These are phyloP conservation scores for Colletotrichum karsti DNA, from an alignment of 2,329 filamentous ascomycete species.

Conservation along the genomic window DNA sequence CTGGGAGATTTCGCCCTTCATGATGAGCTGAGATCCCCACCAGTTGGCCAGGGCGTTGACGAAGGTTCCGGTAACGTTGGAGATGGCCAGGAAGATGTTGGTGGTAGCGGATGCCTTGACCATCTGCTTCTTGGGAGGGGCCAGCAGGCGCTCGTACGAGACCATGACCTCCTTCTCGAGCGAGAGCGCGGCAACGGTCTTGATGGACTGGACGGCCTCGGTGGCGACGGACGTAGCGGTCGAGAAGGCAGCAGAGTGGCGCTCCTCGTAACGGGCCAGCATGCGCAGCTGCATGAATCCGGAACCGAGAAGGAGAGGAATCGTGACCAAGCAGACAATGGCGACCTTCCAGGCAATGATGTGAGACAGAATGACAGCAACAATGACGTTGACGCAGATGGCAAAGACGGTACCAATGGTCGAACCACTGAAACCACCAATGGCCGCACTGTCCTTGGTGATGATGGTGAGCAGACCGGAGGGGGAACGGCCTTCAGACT, in stretches of 20 bases:
- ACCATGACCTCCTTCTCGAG: slow-evolving; percentile 38
- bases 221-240: slow-evolving; percentile 56
- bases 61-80: slow-evolving; percentile 60
- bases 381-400: slow-evolving; percentile 61
- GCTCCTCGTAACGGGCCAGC: slow-evolving; percentile 53
- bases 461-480: slow-evolving; percentile 60
- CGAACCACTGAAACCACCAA: slow-evolving; percentile 64
- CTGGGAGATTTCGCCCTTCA: slow-evolving; percentile 61
- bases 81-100: slow-evolving; percentile 56
- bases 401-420: slow-evolving; percentile 63
- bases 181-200: slow-evolving; percentile 47
- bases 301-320: slow-evolving; percentile 61
- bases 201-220: slow-evolving; percentile 57
- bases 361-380: slow-evolving; percentile 61
- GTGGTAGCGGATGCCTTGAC: slow-evolving; percentile 38
- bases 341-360: slow-evolving; percentile 68
- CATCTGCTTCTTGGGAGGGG: slow-evolving; percentile 30
- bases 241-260: slow-evolving; percentile 58
- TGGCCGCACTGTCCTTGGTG: slow-evolving; percentile 61
- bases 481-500: slow-evolving; percentile 58
- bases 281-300: slow-evolving; percentile 63
- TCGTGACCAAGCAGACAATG: slow-evolving; percentile 60
- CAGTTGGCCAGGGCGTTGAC: slow-evolving; percentile 73
- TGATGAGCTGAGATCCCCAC: slow-evolving; percentile 71
- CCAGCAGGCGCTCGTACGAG: slow-evolving; percentile 43